phyloP scores from a whole-genome alignment of 805 yeast genomes.

The Sugiyamaella floridensis region DNA sequence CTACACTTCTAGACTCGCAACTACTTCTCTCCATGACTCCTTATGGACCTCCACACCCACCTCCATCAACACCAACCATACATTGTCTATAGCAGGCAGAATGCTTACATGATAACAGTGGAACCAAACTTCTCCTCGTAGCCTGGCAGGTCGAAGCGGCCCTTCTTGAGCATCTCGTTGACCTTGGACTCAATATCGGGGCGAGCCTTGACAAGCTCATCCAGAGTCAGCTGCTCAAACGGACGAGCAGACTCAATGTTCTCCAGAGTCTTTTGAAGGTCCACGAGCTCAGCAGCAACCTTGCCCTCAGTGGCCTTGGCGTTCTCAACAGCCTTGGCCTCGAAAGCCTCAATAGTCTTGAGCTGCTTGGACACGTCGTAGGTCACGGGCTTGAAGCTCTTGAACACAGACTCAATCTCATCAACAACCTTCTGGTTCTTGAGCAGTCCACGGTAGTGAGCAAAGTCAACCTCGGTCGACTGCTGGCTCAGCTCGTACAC shows the following conservation, averaged over 20 bases:
- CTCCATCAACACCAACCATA: no score
- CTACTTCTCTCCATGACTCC: no score
- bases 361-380: conserved; percentile 84
- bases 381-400: conserved; percentile 72
- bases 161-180: conserved; percentile 87
- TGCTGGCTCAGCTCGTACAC: conserved; percentile 64
- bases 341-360: conserved; percentile 87
- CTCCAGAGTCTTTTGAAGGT: conserved; percentile 78
- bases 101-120: conserved; percentile 74
- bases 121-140: conserved; percentile 98
- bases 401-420: conserved; percentile 72
- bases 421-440: conserved; percentile 74
- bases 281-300: conserved; percentile 77
- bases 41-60: no score
- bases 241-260: conserved; percentile 97
- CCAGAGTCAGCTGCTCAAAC: conserved; percentile 92
- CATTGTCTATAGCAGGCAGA: not conserved
- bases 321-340: conserved; percentile 90
- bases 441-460: conserved; percentile 68
- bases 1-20: no score
- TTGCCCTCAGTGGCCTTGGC: conserved; percentile 89
- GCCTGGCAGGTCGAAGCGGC: conserved; percentile 97
- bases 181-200: conserved; percentile 98
- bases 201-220: conserved; percentile 89
- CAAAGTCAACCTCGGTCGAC: conserved; percentile 73